These are phyloP conservation scores for Colletotrichum liaoningense DNA, from an alignment of 2,329 filamentous ascomycete genomes.

Conservation along the genomic window DNA sequence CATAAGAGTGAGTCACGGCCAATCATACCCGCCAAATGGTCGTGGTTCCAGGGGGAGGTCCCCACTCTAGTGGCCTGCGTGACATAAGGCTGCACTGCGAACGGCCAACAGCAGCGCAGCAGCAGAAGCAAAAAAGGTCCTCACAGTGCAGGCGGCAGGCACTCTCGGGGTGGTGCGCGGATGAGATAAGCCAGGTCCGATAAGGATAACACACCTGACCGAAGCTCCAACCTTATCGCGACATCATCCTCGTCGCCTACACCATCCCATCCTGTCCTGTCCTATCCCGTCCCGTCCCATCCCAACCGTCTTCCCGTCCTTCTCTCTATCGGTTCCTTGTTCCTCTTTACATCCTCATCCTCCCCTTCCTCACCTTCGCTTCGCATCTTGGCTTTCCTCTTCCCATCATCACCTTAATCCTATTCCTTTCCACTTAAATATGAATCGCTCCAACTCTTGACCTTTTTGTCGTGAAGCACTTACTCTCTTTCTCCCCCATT, in stretches of 20 bases:
- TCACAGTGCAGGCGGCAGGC: neutral
- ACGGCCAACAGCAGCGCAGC: neutral
- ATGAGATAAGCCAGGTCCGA: neutral
- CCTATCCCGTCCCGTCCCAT: neutral
- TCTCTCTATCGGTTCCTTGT: neutral
- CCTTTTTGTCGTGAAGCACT: slow-evolving; percentile 22
- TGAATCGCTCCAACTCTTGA: slow-evolving; percentile 32
- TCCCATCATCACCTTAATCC: neutral
- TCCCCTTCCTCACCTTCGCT: neutral
- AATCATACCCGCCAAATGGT: neutral
- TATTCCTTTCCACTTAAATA: slow-evolving; percentile 11
- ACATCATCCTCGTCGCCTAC: slow-evolving; percentile 32
- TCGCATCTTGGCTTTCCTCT: neutral
- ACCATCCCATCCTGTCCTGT: slow-evolving; percentile 3
- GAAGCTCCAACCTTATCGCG: slow-evolving; percentile 36
- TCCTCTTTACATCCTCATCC: neutral
- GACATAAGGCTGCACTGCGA: slow-evolving; percentile 30
- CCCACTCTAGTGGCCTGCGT: slow-evolving; percentile 12
- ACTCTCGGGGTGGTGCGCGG: neutral
- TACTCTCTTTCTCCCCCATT: slow-evolving; percentile 18
- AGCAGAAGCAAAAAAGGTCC: neutral
- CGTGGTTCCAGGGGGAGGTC: slow-evolving; percentile 5
- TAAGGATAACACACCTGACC: slow-evolving; percentile 33
- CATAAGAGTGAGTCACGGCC: neutral
- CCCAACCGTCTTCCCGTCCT: neutral